phyloP scores from a whole-genome alignment of 148 eudicot genomes.

The Spergularia marina region DNA sequence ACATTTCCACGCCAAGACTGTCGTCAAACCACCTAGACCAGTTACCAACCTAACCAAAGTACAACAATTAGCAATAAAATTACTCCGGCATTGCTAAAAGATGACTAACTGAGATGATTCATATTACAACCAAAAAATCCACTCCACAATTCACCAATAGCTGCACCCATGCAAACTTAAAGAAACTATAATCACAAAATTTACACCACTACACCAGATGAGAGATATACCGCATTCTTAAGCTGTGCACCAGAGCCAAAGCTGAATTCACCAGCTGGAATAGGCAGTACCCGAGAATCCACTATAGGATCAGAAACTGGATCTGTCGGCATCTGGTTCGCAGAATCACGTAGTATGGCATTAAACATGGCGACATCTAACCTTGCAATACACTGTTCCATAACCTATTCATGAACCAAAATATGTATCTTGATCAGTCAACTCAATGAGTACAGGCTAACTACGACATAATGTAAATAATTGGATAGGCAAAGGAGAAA shows the following conservation, averaged over 20 bases:
- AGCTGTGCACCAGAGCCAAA: slow-evolving; percentile 98
- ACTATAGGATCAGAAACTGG: slow-evolving; percentile 91
- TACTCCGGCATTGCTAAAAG: background rate
- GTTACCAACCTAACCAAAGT: slow-evolving; percentile 64
- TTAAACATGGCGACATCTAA: slow-evolving; percentile 97
- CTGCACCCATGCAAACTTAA: no score
- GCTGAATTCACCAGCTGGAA: slow-evolving; percentile 93
- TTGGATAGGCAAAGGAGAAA: background rate
- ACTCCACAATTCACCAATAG: no score
- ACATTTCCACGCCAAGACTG: slow-evolving; percentile 44
- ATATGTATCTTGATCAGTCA: slow-evolving; percentile 6
- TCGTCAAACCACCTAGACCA: slow-evolving; percentile 78
- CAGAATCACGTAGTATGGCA: slow-evolving; percentile 90
- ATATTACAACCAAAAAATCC: no score
- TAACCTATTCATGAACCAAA: slow-evolving; percentile 47
- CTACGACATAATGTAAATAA: background rate
- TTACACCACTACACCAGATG: background rate
- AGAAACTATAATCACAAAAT: no score
- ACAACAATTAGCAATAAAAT: background rate
- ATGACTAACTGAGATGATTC: background rate
- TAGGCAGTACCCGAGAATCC: slow-evolving; percentile 81
- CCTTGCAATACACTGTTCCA: slow-evolving; percentile 79
- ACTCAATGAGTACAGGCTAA: background rate
- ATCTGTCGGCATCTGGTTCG: slow-evolving; percentile 83
- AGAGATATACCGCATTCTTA: slow-evolving; percentile 68